Evolutionary conservation across 208 protist species (phyloP).

Genomic region (Leishmania braziliensis): DNA sequence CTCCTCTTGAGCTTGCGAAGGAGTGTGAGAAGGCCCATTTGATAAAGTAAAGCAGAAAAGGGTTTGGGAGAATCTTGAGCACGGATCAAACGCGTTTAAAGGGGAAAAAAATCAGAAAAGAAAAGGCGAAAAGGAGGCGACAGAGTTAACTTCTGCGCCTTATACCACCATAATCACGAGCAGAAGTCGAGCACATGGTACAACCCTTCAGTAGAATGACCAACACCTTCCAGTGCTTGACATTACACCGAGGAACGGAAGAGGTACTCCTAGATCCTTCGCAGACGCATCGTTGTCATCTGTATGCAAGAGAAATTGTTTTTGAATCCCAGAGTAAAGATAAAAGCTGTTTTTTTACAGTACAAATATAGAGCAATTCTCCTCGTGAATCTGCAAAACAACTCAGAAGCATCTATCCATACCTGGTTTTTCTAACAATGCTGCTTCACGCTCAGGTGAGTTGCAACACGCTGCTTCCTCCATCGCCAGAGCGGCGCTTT

Average conservation of each 20-base stretch:
- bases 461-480: neutral
- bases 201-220: neutral
- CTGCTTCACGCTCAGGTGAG: neutral
- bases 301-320: too few relatives aligned
- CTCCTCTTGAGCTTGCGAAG: conserved; percentile 93
- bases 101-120: neutral
- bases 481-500: neutral
- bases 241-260: neutral
- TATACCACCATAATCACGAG: neutral
- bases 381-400: neutral
- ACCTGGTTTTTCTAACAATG: neutral
- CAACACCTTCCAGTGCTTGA: neutral
- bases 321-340: neutral
- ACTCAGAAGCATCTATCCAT: neutral
- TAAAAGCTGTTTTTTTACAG: neutral
- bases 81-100: neutral
- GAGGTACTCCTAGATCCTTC: neutral
- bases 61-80: conserved; percentile 5
- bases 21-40: conserved; percentile 96
- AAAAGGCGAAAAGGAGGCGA: neutral
- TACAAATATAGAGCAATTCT: neutral
- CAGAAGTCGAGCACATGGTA: neutral
- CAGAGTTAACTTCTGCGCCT: neutral
- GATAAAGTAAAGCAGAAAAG: conserved; percentile 4
- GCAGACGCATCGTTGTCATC: neutral